These are phyloP conservation scores for Pythium dissimile DNA, from an alignment of 352 stramenopile genomes.

Conservation along the genomic window DNA sequence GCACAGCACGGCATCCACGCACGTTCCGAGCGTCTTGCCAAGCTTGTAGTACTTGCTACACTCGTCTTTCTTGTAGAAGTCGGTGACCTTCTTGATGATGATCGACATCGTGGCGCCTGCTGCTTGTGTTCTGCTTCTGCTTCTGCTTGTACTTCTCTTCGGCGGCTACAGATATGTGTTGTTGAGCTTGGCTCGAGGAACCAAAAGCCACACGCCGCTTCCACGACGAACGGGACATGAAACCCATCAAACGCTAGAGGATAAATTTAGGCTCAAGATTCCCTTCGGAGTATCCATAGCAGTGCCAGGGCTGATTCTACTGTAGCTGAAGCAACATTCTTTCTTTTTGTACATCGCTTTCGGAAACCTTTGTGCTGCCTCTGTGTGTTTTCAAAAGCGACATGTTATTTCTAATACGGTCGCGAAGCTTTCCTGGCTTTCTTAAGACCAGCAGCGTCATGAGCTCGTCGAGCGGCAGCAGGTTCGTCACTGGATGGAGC, in stretches of 20 bases:
- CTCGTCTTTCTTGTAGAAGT: slow-evolving; percentile 88
- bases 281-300: too few species aligned
- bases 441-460: slow-evolving; percentile 50
- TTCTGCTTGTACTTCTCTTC: too few species aligned
- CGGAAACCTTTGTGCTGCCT: neutral
- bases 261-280: too few species aligned
- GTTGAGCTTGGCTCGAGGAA: too few species aligned
- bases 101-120: slow-evolving; percentile 38
- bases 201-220: too few species aligned
- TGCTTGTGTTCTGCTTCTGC: neutral
- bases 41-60: slow-evolving; percentile 90
- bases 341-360: too few species aligned
- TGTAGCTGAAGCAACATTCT: too few species aligned
- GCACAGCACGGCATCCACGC: slow-evolving; percentile 9
- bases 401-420: slow-evolving; percentile 48
- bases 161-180: too few species aligned
- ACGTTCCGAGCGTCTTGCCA: slow-evolving; percentile 86
- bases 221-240: too few species aligned
- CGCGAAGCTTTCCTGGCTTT: slow-evolving; percentile 70
- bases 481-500: too few species aligned
- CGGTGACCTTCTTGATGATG: slow-evolving; percentile 84
- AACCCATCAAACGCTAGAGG: too few species aligned
- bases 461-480: slow-evolving; percentile 7
- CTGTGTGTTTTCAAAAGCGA: neutral
- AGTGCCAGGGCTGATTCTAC: too few species aligned